Percentiles rank a stretch among this genome's conserved stretches.
These are phyloP conservation scores for Gastrolobium villosum DNA, from an alignment of 306 rosid species.

Conservation along the genomic window DNA sequence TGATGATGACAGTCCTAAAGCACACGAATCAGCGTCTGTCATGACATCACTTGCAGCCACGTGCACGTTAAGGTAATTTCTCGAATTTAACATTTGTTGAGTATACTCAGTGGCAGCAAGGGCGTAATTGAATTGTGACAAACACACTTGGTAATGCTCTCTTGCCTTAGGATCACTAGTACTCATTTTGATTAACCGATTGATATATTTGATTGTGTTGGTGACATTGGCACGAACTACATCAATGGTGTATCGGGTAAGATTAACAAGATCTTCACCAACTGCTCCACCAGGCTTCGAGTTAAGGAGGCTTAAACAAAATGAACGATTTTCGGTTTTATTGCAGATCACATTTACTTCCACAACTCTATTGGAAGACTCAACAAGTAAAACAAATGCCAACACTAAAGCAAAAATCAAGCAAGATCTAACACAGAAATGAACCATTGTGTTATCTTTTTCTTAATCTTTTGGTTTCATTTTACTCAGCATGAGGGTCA, in stretches of 20 bases:
- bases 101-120: background rate
- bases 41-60: background rate
- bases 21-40: background rate
- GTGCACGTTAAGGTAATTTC: background rate
- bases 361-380: background rate
- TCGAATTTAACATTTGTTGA: background rate
- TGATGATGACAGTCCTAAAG: background rate
- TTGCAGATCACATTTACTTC: background rate
- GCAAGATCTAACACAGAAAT: too few relatives aligned
- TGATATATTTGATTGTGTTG: background rate
- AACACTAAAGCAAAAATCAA: background rate
- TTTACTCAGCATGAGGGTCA: too few relatives aligned
- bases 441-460: too few relatives aligned
- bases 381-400: background rate
- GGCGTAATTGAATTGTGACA: background rate
- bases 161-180: background rate
- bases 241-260: background rate
- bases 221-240: background rate
- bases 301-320: background rate
- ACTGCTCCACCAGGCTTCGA: background rate
- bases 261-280: background rate
- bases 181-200: background rate
- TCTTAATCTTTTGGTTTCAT: too few relatives aligned
- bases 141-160: background rate
- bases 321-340: background rate